Evolutionary conservation across 352 stramenopile species (phyloP).

Genomic region (Aphanomyces stellatus): DNA sequence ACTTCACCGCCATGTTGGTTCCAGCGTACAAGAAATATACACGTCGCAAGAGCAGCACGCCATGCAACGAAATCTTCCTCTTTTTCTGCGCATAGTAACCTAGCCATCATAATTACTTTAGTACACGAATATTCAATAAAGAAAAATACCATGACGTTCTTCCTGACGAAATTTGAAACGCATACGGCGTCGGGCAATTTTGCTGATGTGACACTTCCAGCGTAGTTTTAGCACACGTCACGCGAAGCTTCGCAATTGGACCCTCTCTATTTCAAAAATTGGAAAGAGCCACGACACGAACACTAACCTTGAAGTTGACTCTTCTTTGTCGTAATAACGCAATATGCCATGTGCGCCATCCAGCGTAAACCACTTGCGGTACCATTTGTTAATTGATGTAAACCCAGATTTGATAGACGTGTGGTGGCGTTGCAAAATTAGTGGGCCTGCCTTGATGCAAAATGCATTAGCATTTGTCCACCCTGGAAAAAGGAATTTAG

Average conservation of each 20-base stretch:
- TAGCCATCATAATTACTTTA: not conserved
- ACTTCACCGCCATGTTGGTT: not conserved
- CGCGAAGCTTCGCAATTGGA: not conserved
- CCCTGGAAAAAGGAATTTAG: conserved; percentile 22
- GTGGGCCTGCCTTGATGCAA: conserved; percentile 34
- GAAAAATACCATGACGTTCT: not conserved
- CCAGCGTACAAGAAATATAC: not conserved
- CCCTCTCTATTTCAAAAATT: not conserved
- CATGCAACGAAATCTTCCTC: conserved; percentile 4
- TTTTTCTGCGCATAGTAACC: not conserved
- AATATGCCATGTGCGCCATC: conserved; percentile 50
- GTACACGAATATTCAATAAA: not conserved
- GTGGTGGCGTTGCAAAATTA: conserved; percentile 65
- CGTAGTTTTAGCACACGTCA: not conserved
- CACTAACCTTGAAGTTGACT: conserved; percentile 20
- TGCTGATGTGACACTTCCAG: not conserved
- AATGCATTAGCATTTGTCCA: conserved; percentile 4
- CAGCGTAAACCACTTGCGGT: conserved; percentile 74
- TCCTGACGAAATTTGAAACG: not conserved
- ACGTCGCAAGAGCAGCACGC: not conserved
- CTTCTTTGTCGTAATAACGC: conserved; percentile 69
- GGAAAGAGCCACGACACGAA: not conserved
- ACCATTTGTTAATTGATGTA: conserved; percentile 42
- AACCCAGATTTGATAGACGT: conserved; percentile 41
- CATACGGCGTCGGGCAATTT: conserved; percentile 1